Base-by-base conservation (phyloP, 2,329 filamentous ascomycete genomes). In the Ophiostoma angusticollis region DNA sequence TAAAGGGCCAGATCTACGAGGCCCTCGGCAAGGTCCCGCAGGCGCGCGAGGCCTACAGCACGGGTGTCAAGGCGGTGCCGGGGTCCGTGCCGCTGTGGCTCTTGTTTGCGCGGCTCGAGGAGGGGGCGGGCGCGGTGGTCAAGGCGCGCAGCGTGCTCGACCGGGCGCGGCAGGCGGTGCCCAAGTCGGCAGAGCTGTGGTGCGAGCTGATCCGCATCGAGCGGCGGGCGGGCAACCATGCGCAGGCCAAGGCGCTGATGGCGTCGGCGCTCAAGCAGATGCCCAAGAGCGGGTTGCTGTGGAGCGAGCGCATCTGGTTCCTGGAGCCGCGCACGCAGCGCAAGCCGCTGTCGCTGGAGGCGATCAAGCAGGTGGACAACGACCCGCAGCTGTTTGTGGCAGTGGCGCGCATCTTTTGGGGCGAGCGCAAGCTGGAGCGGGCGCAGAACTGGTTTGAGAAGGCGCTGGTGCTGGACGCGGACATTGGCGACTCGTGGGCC, bases 1-100 rank as follows among this genome's bases (percentile, higher is more conserved):
- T 94, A 66, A 98, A 98, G 62, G 91, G 93, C 0, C 91, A 98
- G 56, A 91, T 96, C 46, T 98, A 98, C 66, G 83, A 95, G 54
- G 72, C 78, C 31, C 71, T 86, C 33, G 78, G 74, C 50, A 86
- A 85, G 61, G 63, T 81, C 12, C 78, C 81, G 0, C 83, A 91
- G 58, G 91, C 91, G 3, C 77, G 91, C 33, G 86, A 96, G 57
- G 86, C 89, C 0, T 96, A 91, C 59, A 76, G 74, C 43, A 80
- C 84, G 5, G 91, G 91, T 25, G 93, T 89, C 29, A 82, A 91
- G 52, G 84, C 84, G 0, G 89, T 85, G 40, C 77, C 87, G 3
- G 78, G 78, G 46, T 89, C 85, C 1, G 80, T 93, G 1, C 74
- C 86, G 1, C 68, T 98, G 4, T 98, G 87, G 84, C 74, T 98